Conservation (phyloP, 306 rosid species). For the Vigna reflexopilosa region DNA sequence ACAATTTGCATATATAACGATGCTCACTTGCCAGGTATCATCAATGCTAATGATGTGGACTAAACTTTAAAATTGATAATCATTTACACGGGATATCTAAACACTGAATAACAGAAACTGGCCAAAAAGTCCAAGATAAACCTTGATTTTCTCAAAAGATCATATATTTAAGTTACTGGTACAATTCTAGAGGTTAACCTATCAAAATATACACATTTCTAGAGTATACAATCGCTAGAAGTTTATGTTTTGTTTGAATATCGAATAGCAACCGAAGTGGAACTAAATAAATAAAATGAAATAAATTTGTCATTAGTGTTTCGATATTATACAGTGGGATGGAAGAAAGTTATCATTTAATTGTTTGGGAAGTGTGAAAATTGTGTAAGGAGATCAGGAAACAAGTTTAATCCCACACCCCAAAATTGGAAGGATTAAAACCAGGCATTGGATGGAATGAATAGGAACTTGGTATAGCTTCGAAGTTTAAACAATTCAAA, state of each 20-base stretch:
- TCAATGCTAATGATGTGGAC: background rate
- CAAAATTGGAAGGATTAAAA: background rate
- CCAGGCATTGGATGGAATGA: background rate
- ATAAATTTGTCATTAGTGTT: conserved; percentile 1
- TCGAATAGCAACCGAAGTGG: background rate
- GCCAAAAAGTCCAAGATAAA: background rate
- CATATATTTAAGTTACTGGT: conserved; percentile 7
- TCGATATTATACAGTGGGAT: background rate
- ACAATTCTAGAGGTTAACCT: background rate
- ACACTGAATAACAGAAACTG: background rate
- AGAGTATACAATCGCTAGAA: background rate
- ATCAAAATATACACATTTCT: background rate
- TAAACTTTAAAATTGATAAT: conserved; percentile 1
- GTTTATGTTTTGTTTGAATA: background rate
- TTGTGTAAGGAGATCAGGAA: background rate
- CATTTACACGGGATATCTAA: background rate
- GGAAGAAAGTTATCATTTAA: background rate
- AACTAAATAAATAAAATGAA: background rate
- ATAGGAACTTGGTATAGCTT: background rate
- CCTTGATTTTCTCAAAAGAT: conserved; percentile 22
- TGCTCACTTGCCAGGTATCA: background rate
- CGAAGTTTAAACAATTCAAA: background rate
- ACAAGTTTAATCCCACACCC: background rate
- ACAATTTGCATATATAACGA: conserved; percentile 8
- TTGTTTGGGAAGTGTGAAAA: background rate